phyloP scores from a whole-genome alignment of 2,329 filamentous ascomycete genomes.

The Pseudogymnoascus sp. region DNA sequence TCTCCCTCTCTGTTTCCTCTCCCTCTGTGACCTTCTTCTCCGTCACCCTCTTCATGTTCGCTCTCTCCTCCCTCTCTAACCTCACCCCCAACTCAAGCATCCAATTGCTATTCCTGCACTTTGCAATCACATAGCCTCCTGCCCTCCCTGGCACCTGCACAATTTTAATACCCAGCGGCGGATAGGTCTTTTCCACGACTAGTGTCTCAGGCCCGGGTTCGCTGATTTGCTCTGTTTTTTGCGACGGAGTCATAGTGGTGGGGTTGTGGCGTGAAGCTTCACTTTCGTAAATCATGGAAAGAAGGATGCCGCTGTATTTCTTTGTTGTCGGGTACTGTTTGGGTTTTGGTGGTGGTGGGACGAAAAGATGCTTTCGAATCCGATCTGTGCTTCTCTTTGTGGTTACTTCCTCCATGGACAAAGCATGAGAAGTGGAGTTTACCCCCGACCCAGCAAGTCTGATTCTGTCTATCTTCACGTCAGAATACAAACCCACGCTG shows the following conservation, averaged over 20 bases:
- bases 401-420: background rate
- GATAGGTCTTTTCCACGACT: background rate
- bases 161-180: background rate
- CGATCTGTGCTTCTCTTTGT: background rate
- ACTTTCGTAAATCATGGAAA: background rate
- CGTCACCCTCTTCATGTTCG: background rate
- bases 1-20: background rate
- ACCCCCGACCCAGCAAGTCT: background rate
- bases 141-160: background rate
- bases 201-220: background rate
- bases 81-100: conserved; percentile 2
- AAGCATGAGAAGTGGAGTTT: too few species aligned
- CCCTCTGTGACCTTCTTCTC: background rate
- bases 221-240: background rate
- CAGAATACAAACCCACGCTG: background rate
- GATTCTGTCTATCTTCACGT: background rate
- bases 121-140: background rate
- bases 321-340: background rate
- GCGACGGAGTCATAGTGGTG: background rate
- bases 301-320: background rate
- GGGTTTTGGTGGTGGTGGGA: background rate
- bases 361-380: background rate
- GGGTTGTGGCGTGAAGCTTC: background rate
- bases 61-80: background rate
- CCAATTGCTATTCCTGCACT: background rate